Conservation (phyloP, 345 rosid species). For the Brassica rapa region DNA sequence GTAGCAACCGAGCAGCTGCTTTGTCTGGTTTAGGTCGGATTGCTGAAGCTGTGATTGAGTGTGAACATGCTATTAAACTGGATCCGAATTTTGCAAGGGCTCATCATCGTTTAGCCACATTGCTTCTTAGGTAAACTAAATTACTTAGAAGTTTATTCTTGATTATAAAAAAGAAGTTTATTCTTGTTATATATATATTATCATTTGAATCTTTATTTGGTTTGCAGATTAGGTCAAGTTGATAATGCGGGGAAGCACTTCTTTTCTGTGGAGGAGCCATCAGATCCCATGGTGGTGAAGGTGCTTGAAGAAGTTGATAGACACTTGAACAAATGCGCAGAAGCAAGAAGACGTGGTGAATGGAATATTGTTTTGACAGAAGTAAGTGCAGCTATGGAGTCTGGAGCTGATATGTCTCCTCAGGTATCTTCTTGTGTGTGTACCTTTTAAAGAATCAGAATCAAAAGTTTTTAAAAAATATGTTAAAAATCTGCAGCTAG, state of each 20-base stretch:
- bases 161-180: neutral
- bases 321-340: conserved; percentile 67
- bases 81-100: conserved; percentile 86
- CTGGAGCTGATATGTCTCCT: conserved; percentile 85
- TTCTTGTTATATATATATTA: conserved; percentile 49
- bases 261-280: conserved; percentile 50
- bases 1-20: conserved; percentile 39
- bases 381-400: conserved; percentile 66
- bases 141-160: neutral
- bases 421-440: conserved; percentile 53
- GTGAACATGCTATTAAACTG: conserved; percentile 78
- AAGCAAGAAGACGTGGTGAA: conserved; percentile 68
- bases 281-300: conserved; percentile 59
- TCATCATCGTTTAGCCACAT: conserved; percentile 78
- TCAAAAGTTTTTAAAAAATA: conserved; percentile 12
- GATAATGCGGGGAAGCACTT: conserved; percentile 75
- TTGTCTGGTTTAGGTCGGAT: conserved; percentile 61
- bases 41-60: conserved; percentile 78
- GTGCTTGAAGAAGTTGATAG: conserved; percentile 71
- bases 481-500: conserved; percentile 60
- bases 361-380: conserved; percentile 76
- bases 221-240: conserved; percentile 86
- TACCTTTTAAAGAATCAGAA: conserved; percentile 44
- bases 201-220: conserved; percentile 39
- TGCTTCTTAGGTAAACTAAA: conserved; percentile 66